Base-by-base conservation (phyloP, 805 yeast genomes). In the Saccharomycopsis selenospora region DNA sequence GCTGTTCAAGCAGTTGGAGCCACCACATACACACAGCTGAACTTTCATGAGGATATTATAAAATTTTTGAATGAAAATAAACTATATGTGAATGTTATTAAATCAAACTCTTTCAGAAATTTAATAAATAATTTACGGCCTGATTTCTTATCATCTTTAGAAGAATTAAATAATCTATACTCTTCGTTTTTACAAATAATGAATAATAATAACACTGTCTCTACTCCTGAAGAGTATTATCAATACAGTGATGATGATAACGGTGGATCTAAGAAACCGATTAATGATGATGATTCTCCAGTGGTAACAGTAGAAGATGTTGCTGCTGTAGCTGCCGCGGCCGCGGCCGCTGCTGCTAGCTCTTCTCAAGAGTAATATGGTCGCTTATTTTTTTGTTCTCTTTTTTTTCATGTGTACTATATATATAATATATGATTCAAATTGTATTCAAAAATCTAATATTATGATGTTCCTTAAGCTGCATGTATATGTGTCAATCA, bases 21-120 rank as follows among this genome's bases (percentile, higher is more conserved):
- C n/a, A n/a, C n/a, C 29, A 11, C 73, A 1, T 76, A 75, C 57
- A 57, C 77, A 2, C 57, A 68, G 13, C 57, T 65, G 56, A 71
- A 69, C 52, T 74, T 76, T 57, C 80, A 75, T 50, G 71, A 69
- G 52, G 77, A 76, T 53, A 59, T 76, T 26, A 63, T 76, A 64
- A 68, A 65, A 53, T 76, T 76, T 49, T 58, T 76, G 29, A 66
- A 71, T 17, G 80, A 76, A 17, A 73, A 76, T 58, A 75, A 74
- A 56, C 60, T 76, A 6, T 67, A 75, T 1, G 66, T 74, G 27
- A 64, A 63, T n/a, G 70, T 71, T 6, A 70, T 75, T 14, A 72
- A 71, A 60, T 70, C 77, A 43, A 68, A 64, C 14, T 66, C 77
- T 4, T 76, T 76, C 56, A 75, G 70, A 57, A 79, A 75, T 51